Conservation (phyloP, 352 stramenopile genomes). For the Phytophthora niederhauseri region DNA sequence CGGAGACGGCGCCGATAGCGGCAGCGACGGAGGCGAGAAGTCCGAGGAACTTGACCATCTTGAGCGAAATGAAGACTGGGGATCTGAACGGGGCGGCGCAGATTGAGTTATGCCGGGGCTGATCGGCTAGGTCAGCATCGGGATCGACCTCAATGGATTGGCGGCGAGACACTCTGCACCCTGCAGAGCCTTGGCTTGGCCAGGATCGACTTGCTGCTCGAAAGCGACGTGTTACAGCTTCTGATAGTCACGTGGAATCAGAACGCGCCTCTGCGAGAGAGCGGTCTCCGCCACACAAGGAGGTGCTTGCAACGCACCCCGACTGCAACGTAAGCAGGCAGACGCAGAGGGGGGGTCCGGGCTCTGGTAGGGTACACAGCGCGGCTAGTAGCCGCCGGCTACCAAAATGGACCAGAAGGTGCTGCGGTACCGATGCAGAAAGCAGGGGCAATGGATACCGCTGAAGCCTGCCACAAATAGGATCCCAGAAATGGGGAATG, state of each 20-base stretch:
- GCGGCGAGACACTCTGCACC: conserved; percentile 1
- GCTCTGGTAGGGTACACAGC: conserved; percentile 30
- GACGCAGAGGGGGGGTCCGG: conserved; percentile 25
- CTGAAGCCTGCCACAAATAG: conserved; percentile 30
- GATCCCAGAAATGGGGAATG: conserved; percentile 28
- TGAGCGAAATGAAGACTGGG: conserved; percentile 14
- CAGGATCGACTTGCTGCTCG: conserved; percentile 22
- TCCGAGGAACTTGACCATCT: conserved; percentile 34
- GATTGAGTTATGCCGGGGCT: conserved; percentile 31
- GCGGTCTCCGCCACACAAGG: conserved; percentile 1
- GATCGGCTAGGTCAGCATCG: conserved; percentile 1
- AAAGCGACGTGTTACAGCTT: conserved; percentile 29
- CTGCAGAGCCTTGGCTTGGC: too few species aligned
- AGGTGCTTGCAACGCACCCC: conserved; percentile 5
- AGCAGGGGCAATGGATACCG: background rate
- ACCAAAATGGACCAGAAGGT: conserved; percentile 26
- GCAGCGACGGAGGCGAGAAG: conserved; percentile 24
- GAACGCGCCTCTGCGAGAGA: conserved; percentile 8
- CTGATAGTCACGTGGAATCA: conserved; percentile 36
- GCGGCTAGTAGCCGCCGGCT: too few species aligned
- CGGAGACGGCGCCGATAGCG: conserved; percentile 21
- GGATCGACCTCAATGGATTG: conserved; percentile 20
- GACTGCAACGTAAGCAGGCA: conserved; percentile 21
- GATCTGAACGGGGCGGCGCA: conserved; percentile 31
- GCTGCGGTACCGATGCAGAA: background rate